These are phyloP conservation scores for Teratosphaeria zuluensis DNA, from an alignment of 2,329 filamentous ascomycete species.

Conservation along the genomic window DNA sequence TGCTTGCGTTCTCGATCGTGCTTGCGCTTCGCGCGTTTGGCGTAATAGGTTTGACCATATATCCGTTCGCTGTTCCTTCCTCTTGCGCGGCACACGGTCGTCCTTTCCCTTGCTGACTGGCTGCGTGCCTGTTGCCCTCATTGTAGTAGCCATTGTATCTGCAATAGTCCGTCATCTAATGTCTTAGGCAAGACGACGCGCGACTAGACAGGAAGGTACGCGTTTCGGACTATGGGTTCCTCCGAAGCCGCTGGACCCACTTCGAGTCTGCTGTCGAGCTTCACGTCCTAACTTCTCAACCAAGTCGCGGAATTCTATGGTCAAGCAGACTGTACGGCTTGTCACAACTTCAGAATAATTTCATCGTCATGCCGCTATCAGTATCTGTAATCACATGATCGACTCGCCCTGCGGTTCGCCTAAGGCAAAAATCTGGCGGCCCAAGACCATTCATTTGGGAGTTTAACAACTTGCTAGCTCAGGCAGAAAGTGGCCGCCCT, in stretches of 20 bases:
- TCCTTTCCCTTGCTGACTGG: background rate
- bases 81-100: background rate
- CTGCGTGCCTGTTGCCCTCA: background rate
- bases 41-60: conserved; percentile 26
- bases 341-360: background rate
- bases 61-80: conserved; percentile 22
- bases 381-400: background rate
- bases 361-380: background rate
- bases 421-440: background rate
- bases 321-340: background rate
- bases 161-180: background rate
- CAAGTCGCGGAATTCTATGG: too few relatives aligned
- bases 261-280: background rate
- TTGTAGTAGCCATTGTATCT: background rate
- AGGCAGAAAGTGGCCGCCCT: too few relatives aligned
- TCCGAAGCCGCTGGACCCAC: background rate
- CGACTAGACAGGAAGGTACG: background rate
- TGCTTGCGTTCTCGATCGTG: conserved; percentile 22
- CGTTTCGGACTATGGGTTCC: background rate
- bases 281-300: background rate
- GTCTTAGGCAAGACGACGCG: background rate
- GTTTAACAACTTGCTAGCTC: background rate
- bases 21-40: conserved; percentile 26
- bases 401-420: background rate
- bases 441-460: background rate